Conservation (phyloP, 2,329 filamentous ascomycete genomes). For the Hortaea sp. region DNA sequence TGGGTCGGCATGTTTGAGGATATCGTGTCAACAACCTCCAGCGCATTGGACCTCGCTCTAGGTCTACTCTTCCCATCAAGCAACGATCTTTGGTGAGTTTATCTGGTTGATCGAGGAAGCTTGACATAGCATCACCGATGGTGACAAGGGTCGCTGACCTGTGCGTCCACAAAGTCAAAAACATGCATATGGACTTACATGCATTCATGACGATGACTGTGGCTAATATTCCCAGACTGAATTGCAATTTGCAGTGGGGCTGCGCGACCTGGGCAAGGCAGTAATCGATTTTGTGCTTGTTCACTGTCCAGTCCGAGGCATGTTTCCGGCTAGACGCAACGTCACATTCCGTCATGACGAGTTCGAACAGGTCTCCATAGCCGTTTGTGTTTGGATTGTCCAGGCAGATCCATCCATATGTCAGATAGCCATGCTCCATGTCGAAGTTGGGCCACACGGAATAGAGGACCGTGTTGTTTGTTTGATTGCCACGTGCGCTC, state of each 20-base stretch:
- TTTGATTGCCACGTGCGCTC: conserved; percentile 1
- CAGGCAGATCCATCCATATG: conserved; percentile 3
- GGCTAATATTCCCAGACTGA: conserved; percentile 15
- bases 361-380: not conserved
- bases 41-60: not conserved
- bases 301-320: conserved; percentile 4
- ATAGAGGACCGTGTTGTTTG: conserved; percentile 5
- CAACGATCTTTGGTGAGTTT: conserved; percentile 9
- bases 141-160: conserved; percentile 14
- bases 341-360: conserved; percentile 1
- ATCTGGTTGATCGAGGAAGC: conserved; percentile 10
- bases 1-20: not conserved
- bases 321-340: not conserved
- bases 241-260: conserved; percentile 13
- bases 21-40: not conserved
- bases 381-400: not conserved
- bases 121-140: conserved; percentile 13
- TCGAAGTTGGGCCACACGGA: not conserved
- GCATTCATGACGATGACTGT: conserved; percentile 18
- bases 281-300: conserved; percentile 12
- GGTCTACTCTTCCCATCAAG: conserved; percentile 8
- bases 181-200: conserved; percentile 16
- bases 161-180: conserved; percentile 11
- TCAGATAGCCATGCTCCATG: not conserved
- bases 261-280: conserved; percentile 13